Percentiles rank a stretch among this genome's conserved stretches.
phyloP scores from a whole-genome alignment of 495 filamentous ascomycete genomes.

The Aspergillus panamensis region DNA sequence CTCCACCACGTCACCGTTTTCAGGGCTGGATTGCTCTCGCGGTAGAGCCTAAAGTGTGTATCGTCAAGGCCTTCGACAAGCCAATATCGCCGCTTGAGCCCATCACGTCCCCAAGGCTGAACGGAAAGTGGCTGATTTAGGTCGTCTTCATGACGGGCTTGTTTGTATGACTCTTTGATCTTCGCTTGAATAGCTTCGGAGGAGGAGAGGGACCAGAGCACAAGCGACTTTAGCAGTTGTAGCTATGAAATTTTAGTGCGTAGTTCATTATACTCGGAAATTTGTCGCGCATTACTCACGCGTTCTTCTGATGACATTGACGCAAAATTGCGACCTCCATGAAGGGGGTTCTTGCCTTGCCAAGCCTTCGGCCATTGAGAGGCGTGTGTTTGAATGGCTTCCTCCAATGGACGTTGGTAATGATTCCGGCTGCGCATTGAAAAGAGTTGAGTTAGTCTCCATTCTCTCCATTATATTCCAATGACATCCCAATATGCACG shows the following conservation, averaged over 20 bases:
- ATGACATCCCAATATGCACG: not conserved
- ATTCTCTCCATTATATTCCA: not conserved
- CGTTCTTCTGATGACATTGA: constrained; percentile 75
- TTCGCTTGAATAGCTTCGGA: constrained; percentile 78
- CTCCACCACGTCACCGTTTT: constrained; percentile 85
- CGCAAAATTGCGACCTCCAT: constrained; percentile 71
- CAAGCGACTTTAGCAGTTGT: constrained; percentile 72
- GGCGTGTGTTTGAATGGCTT: constrained; percentile 81
- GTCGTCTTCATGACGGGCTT: constrained; percentile 83
- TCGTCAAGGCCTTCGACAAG: constrained; percentile 93
- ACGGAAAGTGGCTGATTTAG: constrained; percentile 89
- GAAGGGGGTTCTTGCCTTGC: constrained; percentile 80
- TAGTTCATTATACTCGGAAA: not conserved
- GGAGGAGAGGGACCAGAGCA: constrained; percentile 85
- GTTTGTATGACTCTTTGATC: constrained; percentile 88
- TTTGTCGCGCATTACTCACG: constrained; percentile 52
- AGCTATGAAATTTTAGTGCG: constrained; percentile 55
- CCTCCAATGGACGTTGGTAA: constrained; percentile 88
- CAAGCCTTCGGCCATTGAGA: constrained; percentile 87
- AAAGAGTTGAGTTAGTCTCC: constrained; percentile 6
- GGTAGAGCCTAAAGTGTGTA: constrained; percentile 88
- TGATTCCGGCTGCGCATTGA: constrained; percentile 49
- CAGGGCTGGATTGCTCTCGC: constrained; percentile 81
- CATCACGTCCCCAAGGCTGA: constrained; percentile 91
- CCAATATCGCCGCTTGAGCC: constrained; percentile 87